Base-by-base conservation (phyloP, 1,284 basidiomycete genomes). In the Leccinum laetum region DNA sequence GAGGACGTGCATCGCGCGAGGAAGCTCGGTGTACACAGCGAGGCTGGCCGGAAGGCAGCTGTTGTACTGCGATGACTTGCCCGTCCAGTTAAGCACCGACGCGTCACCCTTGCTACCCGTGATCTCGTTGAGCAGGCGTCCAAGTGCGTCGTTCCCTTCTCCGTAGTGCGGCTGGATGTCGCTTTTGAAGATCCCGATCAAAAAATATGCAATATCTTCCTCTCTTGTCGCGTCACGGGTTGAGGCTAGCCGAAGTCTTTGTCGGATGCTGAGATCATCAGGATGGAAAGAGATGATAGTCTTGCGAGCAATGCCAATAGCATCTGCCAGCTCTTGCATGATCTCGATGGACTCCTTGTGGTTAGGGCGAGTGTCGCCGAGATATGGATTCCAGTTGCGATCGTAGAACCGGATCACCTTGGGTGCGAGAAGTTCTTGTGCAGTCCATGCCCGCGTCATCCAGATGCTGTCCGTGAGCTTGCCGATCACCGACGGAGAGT, bases 361-460 rank as follows among this genome's bases (percentile, higher is more conserved):
- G 44, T 70, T 70, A 11, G 16, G 0, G 7, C 39, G 32, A 14
- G 18, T n/a, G 11, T 70, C 69, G 2, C 52, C 29, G 5, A 63
- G 70, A 29, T 70, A 70, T 0, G 62, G 52, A 5, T 69, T 63
- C 69, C 69, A 70, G 2, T 65, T 52, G 14, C 58, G 46, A 46
- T 65, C 63, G 4, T 61, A 72, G 57, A 70, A 70, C 26, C 64
- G 60, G 35, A 70, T 60, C 24, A 61, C 32, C 10, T 58, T 62
- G 1, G 63, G 58, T n/a, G 66, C 60, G 26, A 70, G 69, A 37
- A 70, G 56, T 16, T 70, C 69, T 59, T 70, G 69, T 5, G 61
- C 35, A 6, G 69, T 72, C 69, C 69, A 70, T 3, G 58, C 68
- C 41, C 69, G 65, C 4, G 46, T 65, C 62, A 69, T 70, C 66